Evolutionary conservation across 73 alveolate species (phyloP).

Genomic region (Stentor roeselii): DNA sequence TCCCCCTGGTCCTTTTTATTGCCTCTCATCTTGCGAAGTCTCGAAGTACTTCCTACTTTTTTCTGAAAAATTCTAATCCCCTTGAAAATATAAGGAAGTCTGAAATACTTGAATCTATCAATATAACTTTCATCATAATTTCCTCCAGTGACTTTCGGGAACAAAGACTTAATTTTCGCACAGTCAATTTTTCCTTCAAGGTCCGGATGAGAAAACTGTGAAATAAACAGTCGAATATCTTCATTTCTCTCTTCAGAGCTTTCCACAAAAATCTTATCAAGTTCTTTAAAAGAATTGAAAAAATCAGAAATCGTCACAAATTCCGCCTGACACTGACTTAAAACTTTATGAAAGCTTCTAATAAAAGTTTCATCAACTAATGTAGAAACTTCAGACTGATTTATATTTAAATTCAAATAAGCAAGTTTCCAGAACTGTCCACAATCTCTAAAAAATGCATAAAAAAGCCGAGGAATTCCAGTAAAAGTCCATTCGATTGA

Average conservation of each 20-base stretch:
- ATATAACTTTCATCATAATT: background rate
- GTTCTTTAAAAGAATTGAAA: background rate
- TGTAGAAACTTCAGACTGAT: too few species aligned
- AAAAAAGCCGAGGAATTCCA: constrained; percentile 29
- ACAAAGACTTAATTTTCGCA: background rate
- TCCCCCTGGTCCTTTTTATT: too few species aligned
- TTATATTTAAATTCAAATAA: background rate
- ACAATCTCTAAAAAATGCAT: constrained; percentile 22
- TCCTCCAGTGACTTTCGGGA: background rate
- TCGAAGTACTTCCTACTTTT: background rate
- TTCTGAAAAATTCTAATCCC: background rate
- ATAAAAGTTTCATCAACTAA: background rate
- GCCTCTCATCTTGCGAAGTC: background rate
- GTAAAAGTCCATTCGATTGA: constrained; percentile 12
- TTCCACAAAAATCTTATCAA: too few species aligned
- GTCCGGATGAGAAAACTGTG: background rate
- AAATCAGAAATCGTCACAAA: background rate
- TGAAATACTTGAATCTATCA: background rate
- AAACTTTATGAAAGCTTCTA: background rate
- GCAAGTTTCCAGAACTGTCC: background rate
- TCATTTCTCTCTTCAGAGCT: background rate
- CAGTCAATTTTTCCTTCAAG: background rate
- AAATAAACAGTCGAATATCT: background rate
- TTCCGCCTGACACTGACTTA: background rate
- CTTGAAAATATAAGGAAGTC: background rate